Conservation (phyloP, 2,329 filamentous ascomycete species). For the Sporothrix luriei region DNA sequence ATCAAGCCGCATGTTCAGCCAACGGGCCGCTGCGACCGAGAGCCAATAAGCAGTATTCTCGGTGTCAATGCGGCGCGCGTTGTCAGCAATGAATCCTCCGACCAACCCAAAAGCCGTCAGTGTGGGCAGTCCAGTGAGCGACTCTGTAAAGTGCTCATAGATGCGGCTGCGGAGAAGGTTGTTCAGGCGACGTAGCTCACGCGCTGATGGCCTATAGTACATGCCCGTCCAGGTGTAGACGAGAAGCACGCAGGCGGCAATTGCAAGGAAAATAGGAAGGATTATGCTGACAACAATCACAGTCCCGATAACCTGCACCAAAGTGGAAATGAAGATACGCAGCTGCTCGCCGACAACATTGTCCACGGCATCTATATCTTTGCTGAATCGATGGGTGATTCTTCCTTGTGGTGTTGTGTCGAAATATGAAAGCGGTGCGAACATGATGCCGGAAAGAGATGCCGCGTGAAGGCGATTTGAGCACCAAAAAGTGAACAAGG, state of each 20-base stretch:
- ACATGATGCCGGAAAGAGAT: constrained; percentile 46
- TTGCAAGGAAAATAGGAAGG: constrained; percentile 86
- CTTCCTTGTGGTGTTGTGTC: constrained; percentile 94
- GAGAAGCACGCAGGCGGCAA: constrained; percentile 78
- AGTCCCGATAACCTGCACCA: constrained; percentile 73
- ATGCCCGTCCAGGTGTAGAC: constrained; percentile 81
- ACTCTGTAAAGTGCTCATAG: constrained; percentile 97
- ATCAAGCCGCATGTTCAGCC: constrained; percentile 91
- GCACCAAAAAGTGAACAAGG: constrained; percentile 44
- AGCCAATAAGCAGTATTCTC: constrained; percentile 90
- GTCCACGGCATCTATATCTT: constrained; percentile 91
- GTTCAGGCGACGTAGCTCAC: constrained; percentile 91
- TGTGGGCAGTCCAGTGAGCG: constrained; percentile 88
- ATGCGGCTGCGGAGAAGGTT: constrained; percentile 91
- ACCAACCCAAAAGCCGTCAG: constrained; percentile 96
- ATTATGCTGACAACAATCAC: constrained; percentile 82
- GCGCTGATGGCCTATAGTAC: constrained; percentile 86
- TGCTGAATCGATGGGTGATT: constrained; percentile 97
- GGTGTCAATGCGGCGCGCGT: constrained; percentile 81
- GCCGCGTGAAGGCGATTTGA: constrained; percentile 50
- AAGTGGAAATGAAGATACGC: constrained; percentile 68
- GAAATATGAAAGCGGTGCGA: constrained; percentile 95
- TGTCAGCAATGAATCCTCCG: constrained; percentile 87
- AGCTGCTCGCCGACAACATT: constrained; percentile 92
- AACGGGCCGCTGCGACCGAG: constrained; percentile 92